Conservation (phyloP, 495 filamentous ascomycete species). For the Mycothermus thermophilus region DNA sequence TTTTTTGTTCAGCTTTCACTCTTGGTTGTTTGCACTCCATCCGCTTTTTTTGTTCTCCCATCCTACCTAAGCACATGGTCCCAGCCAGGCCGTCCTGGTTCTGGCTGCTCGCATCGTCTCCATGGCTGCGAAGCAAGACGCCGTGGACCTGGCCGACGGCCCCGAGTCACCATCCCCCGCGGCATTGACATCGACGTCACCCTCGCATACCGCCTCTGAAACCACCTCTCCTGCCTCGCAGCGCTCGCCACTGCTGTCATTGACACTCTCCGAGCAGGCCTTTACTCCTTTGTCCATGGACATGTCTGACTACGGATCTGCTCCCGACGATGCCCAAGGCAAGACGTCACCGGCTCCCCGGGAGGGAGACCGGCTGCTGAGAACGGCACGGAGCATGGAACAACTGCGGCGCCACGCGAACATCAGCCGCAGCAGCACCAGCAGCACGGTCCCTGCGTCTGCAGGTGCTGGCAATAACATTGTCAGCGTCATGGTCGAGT, state of each 20-base stretch:
- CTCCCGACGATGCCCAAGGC: constrained; percentile 6
- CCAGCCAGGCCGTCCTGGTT: no score
- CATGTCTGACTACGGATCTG: constrained; percentile 19
- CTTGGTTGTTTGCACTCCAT: no score
- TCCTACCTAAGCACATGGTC: no score
- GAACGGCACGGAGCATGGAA: constrained; percentile 3
- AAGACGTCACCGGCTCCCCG: background rate
- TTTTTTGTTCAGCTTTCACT: no score
- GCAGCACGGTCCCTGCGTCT: constrained; percentile 12
- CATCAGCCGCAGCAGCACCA: constrained; percentile 15
- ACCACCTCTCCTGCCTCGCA: constrained; percentile 10
- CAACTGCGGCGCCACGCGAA: constrained; percentile 11
- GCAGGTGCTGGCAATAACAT: constrained; percentile 8
- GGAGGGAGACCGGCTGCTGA: constrained; percentile 4
- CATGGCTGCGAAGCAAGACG: constrained; percentile 24
- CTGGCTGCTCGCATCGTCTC: constrained; percentile 1
- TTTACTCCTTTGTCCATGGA: constrained; percentile 35
- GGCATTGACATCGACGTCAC: constrained; percentile 9
- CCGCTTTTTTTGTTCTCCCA: no score
- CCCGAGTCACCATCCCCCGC: background rate
- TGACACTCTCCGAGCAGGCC: constrained; percentile 21
- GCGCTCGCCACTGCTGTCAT: constrained; percentile 14
- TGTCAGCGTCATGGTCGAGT: constrained; percentile 21
- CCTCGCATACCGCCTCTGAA: constrained; percentile 9
- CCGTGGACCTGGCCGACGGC: constrained; percentile 19